Evolutionary conservation across 2,329 filamentous ascomycete genomes (phyloP), one percentile per base, ranked within the genome.

Genomic region (Arthroderma uncinatum): DNA sequence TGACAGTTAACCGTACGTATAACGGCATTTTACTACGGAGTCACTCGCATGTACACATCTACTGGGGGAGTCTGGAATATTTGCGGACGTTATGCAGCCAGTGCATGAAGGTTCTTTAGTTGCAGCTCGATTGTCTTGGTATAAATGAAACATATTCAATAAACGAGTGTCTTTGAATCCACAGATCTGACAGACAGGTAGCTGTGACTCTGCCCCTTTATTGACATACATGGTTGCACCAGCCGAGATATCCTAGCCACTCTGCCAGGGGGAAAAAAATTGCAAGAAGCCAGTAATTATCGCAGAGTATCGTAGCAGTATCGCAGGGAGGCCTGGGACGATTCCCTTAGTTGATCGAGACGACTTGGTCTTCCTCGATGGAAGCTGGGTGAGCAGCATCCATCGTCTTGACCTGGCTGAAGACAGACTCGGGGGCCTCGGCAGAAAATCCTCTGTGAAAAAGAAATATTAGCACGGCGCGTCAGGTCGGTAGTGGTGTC

Each of bases 351-450:
- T 61, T 60, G 57, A 76, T 75, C 10, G 80, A 76, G 53, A 93
- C 80, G 25, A 84, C 73, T 66, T 86, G 76, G 67, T 95, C 89
- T 65, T 91, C 83, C 72, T 95, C 90, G 61, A 96, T 82, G 30
- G 78, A 70, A 1, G 84, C 82, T 54, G 81, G 75, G 71, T 83
- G 84, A 59, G 79, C 69, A 56, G 76, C 74, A 59, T 83, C 82
- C 73, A 81, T 77, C 1, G 81, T 74, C 63, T 84, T 80, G 30
- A 95, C 80, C 4, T 78, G 78, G 59, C 88, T 78, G 57, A 95
- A 77, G 19, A 83, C 79, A 64, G 83, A 82, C 58, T 82, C 81
- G 1, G 89, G 83, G 34, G 85, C 84, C 61, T 85, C 82, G 54
- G 85, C 86, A 33, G 88, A 82, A 69, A 94, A 93, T 50, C 85